Evolutionary conservation across 441 rosid genomes (phyloP).

Genomic region (Arabidopsis hybrid): DNA sequence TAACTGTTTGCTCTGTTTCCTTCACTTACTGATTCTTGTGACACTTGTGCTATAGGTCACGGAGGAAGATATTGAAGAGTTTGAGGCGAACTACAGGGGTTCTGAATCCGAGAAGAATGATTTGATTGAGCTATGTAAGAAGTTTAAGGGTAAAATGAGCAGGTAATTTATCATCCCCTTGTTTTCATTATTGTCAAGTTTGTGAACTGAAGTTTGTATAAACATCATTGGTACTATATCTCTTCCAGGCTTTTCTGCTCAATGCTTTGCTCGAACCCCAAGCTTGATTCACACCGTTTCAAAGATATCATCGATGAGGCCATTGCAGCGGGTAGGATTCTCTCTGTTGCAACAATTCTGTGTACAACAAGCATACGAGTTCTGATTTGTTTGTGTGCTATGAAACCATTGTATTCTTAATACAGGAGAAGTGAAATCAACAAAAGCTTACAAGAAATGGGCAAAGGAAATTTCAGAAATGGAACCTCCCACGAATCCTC

Average conservation of each 20-base stretch:
- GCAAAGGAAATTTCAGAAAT: constrained; percentile 68
- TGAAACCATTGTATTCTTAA: constrained; percentile 17
- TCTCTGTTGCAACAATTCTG: background rate
- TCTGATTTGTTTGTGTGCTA: background rate
- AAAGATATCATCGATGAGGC: constrained; percentile 79
- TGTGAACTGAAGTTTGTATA: background rate
- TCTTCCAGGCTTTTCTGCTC: constrained; percentile 81
- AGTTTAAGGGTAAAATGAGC: constrained; percentile 80
- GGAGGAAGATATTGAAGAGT: constrained; percentile 86
- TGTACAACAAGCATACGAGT: background rate
- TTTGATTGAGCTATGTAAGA: constrained; percentile 67
- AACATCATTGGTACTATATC: background rate
- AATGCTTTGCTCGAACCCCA: constrained; percentile 89
- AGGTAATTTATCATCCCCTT: constrained; percentile 50
- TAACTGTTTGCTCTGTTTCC: constrained; percentile 2
- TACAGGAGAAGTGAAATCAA: constrained; percentile 72
- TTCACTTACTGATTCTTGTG: constrained; percentile 15
- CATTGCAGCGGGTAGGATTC: constrained; percentile 66
- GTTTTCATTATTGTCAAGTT: constrained; percentile 10
- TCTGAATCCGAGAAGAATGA: constrained; percentile 92
- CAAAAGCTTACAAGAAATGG: constrained; percentile 87
- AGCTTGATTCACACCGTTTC: constrained; percentile 91
- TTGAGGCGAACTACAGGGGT: constrained; percentile 89
- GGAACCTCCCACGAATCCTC: constrained; percentile 75
- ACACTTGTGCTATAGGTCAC: constrained; percentile 61